Evolutionary conservation across 2,329 filamentous ascomycete species (phyloP), one percentile per base, ranked within the genome.

Genomic region (Xylariales sp.): DNA sequence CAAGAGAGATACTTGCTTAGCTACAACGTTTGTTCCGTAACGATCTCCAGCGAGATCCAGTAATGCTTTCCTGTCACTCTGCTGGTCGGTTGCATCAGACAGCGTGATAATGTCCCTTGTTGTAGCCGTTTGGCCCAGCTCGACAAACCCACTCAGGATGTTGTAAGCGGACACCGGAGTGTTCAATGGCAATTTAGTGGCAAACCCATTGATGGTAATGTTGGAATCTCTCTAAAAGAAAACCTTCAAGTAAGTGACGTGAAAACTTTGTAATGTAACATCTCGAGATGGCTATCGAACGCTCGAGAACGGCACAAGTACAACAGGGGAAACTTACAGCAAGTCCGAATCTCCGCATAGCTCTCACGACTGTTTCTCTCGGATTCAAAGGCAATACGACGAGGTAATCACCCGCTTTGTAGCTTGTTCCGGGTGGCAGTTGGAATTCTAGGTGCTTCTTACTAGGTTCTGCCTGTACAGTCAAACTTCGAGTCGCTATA

Each of bases 341-440:
- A 1, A 91, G 62, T 1, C 72, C 64, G 54, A 89, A 90, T 15
- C 72, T 68, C 14, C 72, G 66, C 61, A 88, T 76, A 0, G 76
- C 83, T 7, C 83, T 71, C 5, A 71, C 68, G 3, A 90, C 74
- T 8, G 67, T 78, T 20, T 71, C 61, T 31, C 69, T 69, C 2
- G 79, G 78, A 55, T 91, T 91, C 20, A 86, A 61, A 0, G 86
- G 86, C 2, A 89, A 65, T 3, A 89, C 68, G 0, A 83, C 82
- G 1, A 91, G 71, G 54, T 93, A 91, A 53, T 91, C 86, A 12
- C 86, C 87, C 2, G 82, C 75, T 27, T 74, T 71, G 60, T 90
- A 91, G 0, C 69, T 72, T 67, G 78, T 70, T 35, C 73, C 76
- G 0, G 69, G 73, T 0, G 86, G 85, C 1, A 91, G 68, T 42